Conservation (phyloP, 495 filamentous ascomycete species). For the Neurospora intermedia region DNA sequence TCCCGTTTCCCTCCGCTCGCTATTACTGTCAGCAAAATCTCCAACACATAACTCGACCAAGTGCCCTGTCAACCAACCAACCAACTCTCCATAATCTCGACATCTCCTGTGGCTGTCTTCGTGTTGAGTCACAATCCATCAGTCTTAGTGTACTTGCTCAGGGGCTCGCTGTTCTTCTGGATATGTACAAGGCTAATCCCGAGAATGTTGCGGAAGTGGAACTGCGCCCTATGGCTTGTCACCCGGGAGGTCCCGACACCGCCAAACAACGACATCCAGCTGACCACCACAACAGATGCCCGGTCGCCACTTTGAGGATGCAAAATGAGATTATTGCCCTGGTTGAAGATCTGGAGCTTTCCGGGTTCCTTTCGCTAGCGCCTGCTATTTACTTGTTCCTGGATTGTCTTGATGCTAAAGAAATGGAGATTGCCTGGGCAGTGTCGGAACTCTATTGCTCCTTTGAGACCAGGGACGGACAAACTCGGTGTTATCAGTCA, state of each 20-base stretch:
- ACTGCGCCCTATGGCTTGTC: neutral
- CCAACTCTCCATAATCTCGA: neutral
- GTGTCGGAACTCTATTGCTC: neutral
- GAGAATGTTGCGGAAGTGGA: neutral
- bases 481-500: neutral
- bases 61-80: neutral
- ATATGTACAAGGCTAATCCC: neutral
- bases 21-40: neutral
- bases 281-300: slow-evolving; percentile 1
- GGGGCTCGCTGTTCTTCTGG: neutral
- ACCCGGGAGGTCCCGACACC: slow-evolving; percentile 14
- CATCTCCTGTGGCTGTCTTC: neutral
- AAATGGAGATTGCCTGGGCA: neutral
- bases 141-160: neutral
- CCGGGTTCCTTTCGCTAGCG: neutral
- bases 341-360: neutral
- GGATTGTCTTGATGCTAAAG: neutral
- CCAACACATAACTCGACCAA: neutral
- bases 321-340: neutral
- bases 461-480: neutral
- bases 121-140: neutral
- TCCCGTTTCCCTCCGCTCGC: neutral
- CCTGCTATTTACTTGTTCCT: neutral
- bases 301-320: neutral
- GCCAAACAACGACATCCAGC: slow-evolving; percentile 4